These are phyloP conservation scores for Hygrocybe punicea DNA, from an alignment of 768 basidiomycete genomes.

Conservation along the genomic window DNA sequence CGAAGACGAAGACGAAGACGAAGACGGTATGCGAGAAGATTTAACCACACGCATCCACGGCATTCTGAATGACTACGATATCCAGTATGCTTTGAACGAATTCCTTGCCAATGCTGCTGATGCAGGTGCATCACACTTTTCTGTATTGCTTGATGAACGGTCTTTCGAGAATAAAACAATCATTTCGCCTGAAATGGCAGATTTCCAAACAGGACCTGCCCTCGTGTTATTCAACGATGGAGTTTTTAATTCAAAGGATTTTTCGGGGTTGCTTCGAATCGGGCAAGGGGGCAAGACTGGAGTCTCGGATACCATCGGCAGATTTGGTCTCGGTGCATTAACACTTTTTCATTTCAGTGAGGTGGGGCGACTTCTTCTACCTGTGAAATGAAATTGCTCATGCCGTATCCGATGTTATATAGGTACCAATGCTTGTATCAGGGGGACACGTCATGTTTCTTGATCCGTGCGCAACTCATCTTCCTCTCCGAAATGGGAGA, in stretches of 20 bases:
- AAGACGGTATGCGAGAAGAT: slow-evolving; percentile 43
- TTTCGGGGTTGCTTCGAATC: slow-evolving; percentile 44
- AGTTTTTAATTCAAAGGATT: slow-evolving; percentile 42
- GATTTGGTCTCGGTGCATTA: slow-evolving; percentile 51
- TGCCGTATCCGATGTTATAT: slow-evolving; percentile 20
- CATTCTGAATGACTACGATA: slow-evolving; percentile 41
- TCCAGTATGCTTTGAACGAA: slow-evolving; percentile 44
- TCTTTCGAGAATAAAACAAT: slow-evolving; percentile 13
- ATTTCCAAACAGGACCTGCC: slow-evolving; percentile 36
- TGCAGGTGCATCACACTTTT: slow-evolving; percentile 44
- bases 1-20: slow-evolving; percentile 26
- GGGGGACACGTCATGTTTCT: slow-evolving; percentile 36
- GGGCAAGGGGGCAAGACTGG: slow-evolving; percentile 45
- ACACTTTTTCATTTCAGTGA: slow-evolving; percentile 54
- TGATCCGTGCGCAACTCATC: slow-evolving; percentile 43
- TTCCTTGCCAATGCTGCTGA: slow-evolving; percentile 55
- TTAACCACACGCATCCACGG: slow-evolving; percentile 43
- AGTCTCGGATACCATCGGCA: slow-evolving; percentile 42
- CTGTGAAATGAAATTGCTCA: too few species aligned
- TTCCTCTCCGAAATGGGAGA: slow-evolving; percentile 33
- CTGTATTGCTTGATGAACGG: slow-evolving; percentile 38
- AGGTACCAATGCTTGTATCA: slow-evolving; percentile 36
- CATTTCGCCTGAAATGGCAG: slow-evolving; percentile 34
- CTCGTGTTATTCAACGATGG: slow-evolving; percentile 47
- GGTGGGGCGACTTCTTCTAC: slow-evolving; percentile 26